phyloP scores from a whole-genome alignment of 805 yeast species.

The Suhomyces xylopsoci region DNA sequence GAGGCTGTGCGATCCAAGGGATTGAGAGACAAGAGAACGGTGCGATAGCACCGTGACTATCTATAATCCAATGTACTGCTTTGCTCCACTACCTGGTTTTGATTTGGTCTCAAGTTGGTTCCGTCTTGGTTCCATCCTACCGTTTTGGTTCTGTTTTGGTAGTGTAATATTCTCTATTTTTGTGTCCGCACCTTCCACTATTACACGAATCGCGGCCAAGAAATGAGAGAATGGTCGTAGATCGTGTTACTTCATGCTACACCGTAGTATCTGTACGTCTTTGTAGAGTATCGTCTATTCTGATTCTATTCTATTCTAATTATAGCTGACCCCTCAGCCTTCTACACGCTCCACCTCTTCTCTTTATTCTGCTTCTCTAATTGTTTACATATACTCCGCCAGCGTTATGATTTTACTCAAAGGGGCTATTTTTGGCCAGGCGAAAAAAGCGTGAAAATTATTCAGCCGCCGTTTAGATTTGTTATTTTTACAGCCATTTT shows the following conservation, averaged over 20 bases:
- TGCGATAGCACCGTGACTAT: too few species aligned
- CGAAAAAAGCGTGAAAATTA: neutral
- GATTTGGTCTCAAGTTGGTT: too few species aligned
- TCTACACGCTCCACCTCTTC: neutral
- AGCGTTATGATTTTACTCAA: neutral
- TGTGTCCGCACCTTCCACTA: too few species aligned
- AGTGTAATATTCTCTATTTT: too few species aligned
- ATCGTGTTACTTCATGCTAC: neutral
- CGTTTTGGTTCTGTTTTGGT: too few species aligned
- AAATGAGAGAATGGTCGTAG: too few species aligned
- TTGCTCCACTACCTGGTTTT: too few species aligned
- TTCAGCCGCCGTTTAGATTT: neutral
- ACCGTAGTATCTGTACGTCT: neutral
- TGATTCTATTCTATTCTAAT: too few species aligned
- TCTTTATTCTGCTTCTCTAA: neutral
- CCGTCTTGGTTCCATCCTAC: too few species aligned
- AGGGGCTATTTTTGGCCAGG: neutral
- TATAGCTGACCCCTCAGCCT: neutral
- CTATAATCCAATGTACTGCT: too few species aligned
- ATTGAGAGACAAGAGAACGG: neutral
- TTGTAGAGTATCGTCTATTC: too few species aligned
- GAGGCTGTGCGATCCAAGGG: neutral
- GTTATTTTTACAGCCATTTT: neutral
- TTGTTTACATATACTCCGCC: neutral
- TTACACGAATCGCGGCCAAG: too few species aligned